Evolutionary conservation across 1,139 yeast species (phyloP).

Genomic region (Yamadazyma dushanensis): DNA sequence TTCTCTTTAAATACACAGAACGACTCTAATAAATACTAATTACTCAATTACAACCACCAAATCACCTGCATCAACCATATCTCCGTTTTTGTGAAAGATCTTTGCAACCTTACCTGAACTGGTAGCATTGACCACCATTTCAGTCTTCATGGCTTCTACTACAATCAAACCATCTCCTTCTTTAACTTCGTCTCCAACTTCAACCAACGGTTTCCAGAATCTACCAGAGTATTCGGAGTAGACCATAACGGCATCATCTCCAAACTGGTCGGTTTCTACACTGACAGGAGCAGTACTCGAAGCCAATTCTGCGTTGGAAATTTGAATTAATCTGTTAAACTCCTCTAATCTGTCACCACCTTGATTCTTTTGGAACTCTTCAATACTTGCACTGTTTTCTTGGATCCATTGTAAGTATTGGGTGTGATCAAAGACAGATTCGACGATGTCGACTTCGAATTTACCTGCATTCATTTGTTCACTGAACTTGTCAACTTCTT

Average conservation of each 20-base stretch:
- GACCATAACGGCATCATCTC: slow-evolving; percentile 77
- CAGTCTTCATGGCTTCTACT: slow-evolving; percentile 98
- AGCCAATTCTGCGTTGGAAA: slow-evolving; percentile 76
- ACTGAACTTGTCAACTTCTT: slow-evolving; percentile 67
- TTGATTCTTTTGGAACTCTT: slow-evolving; percentile 64
- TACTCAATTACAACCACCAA: slow-evolving; percentile 73
- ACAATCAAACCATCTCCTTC: slow-evolving; percentile 81
- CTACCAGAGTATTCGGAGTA: slow-evolving; percentile 95
- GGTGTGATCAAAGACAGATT: slow-evolving; percentile 79
- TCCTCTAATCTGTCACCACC: slow-evolving; percentile 81
- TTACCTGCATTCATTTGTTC: slow-evolving; percentile 82
- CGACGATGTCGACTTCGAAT: slow-evolving; percentile 71
- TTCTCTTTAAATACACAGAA: too few species aligned
- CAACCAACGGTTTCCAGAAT: slow-evolving; percentile 90
- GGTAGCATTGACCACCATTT: slow-evolving; percentile 82
- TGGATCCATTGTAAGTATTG: slow-evolving; percentile 78
- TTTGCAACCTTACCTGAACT: slow-evolving; percentile 74
- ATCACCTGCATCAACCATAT: slow-evolving; percentile 96
- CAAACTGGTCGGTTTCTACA: slow-evolving; percentile 50
- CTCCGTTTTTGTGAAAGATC: slow-evolving; percentile 81
- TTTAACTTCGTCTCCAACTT: slow-evolving; percentile 74
- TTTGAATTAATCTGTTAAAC: slow-evolving; percentile 78
- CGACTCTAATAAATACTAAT: slow-evolving; percentile 4
- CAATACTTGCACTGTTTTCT: slow-evolving; percentile 70
- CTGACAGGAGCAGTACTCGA: slow-evolving; percentile 41